A percentile compares a stretch with the other conserved stretches of the same genome.
Evolutionary conservation across 2,329 filamentous ascomycete species (phyloP).

Genomic region (Fusarium duplospermum): DNA sequence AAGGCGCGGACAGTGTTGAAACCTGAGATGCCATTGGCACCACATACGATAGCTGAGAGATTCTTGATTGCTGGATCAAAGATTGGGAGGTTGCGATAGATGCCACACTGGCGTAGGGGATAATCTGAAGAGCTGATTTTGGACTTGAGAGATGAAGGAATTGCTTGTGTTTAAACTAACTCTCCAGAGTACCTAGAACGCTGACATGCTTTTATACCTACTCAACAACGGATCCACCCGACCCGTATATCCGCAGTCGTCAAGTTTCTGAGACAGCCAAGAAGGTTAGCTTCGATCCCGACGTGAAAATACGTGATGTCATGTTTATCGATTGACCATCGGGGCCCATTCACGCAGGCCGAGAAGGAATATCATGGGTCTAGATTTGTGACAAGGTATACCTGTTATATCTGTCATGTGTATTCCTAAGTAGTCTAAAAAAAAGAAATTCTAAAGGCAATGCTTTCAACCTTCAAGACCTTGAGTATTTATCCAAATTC

Average conservation of each 20-base stretch:
- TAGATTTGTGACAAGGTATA: neutral
- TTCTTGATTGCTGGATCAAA: neutral
- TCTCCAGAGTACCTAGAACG: neutral
- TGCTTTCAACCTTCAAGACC: too few relatives aligned
- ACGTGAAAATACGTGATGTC: neutral
- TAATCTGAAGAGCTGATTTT: neutral
- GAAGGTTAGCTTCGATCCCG: neutral
- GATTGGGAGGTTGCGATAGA: slow-evolving; percentile 10
- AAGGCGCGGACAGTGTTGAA: neutral
- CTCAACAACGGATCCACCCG: neutral
- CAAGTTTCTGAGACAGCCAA: neutral
- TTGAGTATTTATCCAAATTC: neutral
- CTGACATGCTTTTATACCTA: neutral
- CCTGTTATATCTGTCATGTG: neutral
- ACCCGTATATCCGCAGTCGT: neutral
- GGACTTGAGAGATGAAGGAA: neutral
- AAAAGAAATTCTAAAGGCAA: neutral
- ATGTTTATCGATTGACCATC: neutral
- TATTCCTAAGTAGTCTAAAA: neutral
- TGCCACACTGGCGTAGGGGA: neutral
- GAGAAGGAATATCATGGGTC: neutral
- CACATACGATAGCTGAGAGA: slow-evolving; percentile 2
- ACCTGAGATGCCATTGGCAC: neutral
- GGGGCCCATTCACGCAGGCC: neutral
- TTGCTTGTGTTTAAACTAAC: neutral